Conservation (phyloP, 1,284 basidiomycete genomes). For the Tylopilus orsonianus region DNA sequence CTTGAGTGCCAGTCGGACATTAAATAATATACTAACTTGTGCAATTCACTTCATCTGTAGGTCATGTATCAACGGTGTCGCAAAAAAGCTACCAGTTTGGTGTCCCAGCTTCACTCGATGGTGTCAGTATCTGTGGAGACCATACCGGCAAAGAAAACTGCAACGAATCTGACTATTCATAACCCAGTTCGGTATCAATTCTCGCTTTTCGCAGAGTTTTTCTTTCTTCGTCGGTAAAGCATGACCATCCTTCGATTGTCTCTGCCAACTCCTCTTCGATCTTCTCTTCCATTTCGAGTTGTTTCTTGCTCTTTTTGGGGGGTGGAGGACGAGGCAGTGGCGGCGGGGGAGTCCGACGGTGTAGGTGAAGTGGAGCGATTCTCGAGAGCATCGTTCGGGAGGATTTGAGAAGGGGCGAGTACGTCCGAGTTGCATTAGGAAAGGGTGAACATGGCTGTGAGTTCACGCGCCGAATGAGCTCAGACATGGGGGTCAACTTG, state of each 20-base stretch:
- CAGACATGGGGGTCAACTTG: slow-evolving; percentile 63
- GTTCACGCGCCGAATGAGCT: slow-evolving; percentile 69
- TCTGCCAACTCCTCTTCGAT: slow-evolving; percentile 79
- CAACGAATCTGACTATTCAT: slow-evolving; percentile 36
- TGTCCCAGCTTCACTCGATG: too few relatives aligned
- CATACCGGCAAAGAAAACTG: not conserved
- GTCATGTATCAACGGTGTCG: not conserved
- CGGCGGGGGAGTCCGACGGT: slow-evolving; percentile 66
- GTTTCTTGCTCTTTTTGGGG: slow-evolving; percentile 73
- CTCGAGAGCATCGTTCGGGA: slow-evolving; percentile 58
- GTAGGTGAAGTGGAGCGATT: slow-evolving; percentile 73
- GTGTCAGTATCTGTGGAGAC: too few relatives aligned
- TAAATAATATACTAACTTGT: too few relatives aligned
- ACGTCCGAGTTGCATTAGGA: slow-evolving; percentile 40
- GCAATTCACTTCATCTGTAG: slow-evolving; percentile 1
- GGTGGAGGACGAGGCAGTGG: slow-evolving; percentile 63
- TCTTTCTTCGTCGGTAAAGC: slow-evolving; percentile 63
- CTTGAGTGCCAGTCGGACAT: too few relatives aligned
- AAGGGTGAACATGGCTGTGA: slow-evolving; percentile 66
- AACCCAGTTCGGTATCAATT: slow-evolving; percentile 61
- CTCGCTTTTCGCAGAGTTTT: slow-evolving; percentile 58
- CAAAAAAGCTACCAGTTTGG: too few relatives aligned
- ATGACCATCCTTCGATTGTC: slow-evolving; percentile 69
- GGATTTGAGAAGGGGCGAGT: slow-evolving; percentile 65
- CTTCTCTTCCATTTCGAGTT: slow-evolving; percentile 68